Base-by-base conservation (phyloP, 345 rosid genomes). In the Bruguiera gymnorhiza region DNA sequence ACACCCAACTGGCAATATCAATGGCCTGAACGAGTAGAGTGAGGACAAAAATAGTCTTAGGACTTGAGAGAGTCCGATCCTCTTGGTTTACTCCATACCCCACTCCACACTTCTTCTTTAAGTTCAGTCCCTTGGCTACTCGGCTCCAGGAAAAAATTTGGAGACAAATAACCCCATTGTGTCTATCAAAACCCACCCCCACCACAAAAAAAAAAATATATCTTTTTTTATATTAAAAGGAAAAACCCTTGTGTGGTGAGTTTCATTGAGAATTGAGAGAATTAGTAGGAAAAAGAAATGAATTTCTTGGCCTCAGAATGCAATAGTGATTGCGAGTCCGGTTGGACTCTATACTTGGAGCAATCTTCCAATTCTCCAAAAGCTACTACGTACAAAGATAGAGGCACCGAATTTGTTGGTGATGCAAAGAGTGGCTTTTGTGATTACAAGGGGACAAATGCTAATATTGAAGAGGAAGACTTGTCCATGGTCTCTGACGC, bases 401-500 rank as follows among this genome's bases (percentile, higher is more conserved):
- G 24, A 20, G 27, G 21, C n/a, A 65, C 18, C 46, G 62, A 60
- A 34, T 72, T 8, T 11, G 11, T 65, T 62, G 78, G 54, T n/a
- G 60, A 53, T 18, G 67, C 66, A 61, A 70, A 71, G 43, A 66
- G 58, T 56, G 76, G 70, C 23, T 56, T 69, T 62, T 43, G 67
- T 55, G 69, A 64, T 19, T 54, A 32, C 6, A 30, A 48, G 16
- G 76, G 26, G 60, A 55, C 23, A 27, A 24, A 56, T 56, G 29
- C 29, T 24, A 23, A 10, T 21, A 56, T 56, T 21, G 63, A 60
- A 66, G 62, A 66, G 54, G 62, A 80, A 51, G 77, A 88, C 63
- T 82, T 87, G 77, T 94, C 98, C 1, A 91, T 94, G 98, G 85
- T 91, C 46, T 94, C 98, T 15, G 98, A 94, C 78, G 98, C 98